These are phyloP conservation scores for Yamadazyma olivae DNA, from an alignment of 805 yeast genomes.

Conservation along the genomic window DNA sequence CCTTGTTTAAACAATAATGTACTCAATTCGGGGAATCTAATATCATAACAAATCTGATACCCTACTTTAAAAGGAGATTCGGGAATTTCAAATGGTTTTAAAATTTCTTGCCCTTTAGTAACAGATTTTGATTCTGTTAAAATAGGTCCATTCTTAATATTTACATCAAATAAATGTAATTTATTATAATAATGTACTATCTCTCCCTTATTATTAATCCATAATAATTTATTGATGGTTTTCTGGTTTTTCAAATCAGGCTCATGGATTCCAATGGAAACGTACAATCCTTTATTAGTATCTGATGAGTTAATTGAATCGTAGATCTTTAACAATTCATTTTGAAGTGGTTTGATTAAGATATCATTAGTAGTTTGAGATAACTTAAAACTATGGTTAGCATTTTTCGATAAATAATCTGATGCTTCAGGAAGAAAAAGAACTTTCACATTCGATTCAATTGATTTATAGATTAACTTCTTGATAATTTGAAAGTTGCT, in stretches of 20 bases:
- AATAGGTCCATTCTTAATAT: conserved; percentile 77
- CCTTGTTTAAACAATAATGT: conserved; percentile 61
- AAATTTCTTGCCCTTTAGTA: conserved; percentile 64
- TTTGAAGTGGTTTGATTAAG: conserved; percentile 43
- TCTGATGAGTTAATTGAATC: conserved; percentile 9
- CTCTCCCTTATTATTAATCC: conserved; percentile 65
- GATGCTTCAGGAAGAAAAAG: conserved; percentile 92
- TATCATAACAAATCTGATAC: conserved; percentile 77
- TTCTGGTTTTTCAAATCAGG: conserved; percentile 50
- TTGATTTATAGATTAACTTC: conserved; percentile 61
- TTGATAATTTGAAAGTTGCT: conserved; percentile 61
- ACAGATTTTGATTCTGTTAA: conserved; percentile 75
- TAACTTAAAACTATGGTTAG: conserved; percentile 60
- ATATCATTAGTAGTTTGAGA: conserved; percentile 41
- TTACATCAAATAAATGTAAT: conserved; percentile 86
- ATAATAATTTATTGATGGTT: conserved; percentile 63
- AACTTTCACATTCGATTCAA: conserved; percentile 56
- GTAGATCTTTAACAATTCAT: conserved; percentile 40
- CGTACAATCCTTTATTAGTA: conserved; percentile 47
- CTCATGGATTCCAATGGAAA: conserved; percentile 88
- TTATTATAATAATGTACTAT: conserved; percentile 74
- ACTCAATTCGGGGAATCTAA: conserved; percentile 82
- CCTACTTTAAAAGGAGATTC: conserved; percentile 48
- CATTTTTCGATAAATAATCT: conserved; percentile 76
- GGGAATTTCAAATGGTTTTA: conserved; percentile 54